These are phyloP conservation scores for Phytophthora pini DNA, from an alignment of 352 stramenopile genomes.

Conservation along the genomic window DNA sequence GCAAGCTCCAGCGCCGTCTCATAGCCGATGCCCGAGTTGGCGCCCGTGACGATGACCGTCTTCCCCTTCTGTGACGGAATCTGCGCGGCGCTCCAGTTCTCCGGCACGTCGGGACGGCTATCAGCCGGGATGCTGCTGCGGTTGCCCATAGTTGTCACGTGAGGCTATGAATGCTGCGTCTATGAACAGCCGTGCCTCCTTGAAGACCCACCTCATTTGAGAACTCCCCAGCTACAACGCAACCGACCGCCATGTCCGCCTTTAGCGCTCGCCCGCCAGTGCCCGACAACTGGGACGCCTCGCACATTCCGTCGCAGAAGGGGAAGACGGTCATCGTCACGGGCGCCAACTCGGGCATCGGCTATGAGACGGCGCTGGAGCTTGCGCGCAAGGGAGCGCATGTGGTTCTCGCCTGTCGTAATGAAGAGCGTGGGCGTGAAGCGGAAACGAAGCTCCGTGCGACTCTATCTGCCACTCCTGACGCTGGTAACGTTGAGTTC, in stretches of 20 bases:
- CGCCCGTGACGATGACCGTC: constrained; percentile 40
- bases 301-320: constrained; percentile 28
- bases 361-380: constrained; percentile 38
- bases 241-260: constrained; percentile 6
- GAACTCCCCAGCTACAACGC: background rate
- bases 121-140: constrained; percentile 1
- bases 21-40: constrained; percentile 33
- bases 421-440: constrained; percentile 10
- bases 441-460: constrained; percentile 26
- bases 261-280: constrained; percentile 9
- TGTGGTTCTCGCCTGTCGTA: constrained; percentile 47
- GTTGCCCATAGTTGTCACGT: constrained; percentile 18
- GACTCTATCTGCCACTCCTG: background rate
- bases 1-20: constrained; percentile 22
- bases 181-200: background rate
- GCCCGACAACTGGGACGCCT: constrained; percentile 27
- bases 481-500: constrained; percentile 43
- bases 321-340: constrained; percentile 40
- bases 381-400: constrained; percentile 34
- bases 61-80: constrained; percentile 38
- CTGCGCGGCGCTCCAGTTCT: constrained; percentile 23
- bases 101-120: constrained; percentile 15
- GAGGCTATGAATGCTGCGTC: background rate
- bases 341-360: constrained; percentile 47
- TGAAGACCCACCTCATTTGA: constrained; percentile 3